Evolutionary conservation across 2,329 filamentous ascomycete species (phyloP), one percentile per base, ranked within the genome.

Genomic region (Tolypocladium tundrense): DNA sequence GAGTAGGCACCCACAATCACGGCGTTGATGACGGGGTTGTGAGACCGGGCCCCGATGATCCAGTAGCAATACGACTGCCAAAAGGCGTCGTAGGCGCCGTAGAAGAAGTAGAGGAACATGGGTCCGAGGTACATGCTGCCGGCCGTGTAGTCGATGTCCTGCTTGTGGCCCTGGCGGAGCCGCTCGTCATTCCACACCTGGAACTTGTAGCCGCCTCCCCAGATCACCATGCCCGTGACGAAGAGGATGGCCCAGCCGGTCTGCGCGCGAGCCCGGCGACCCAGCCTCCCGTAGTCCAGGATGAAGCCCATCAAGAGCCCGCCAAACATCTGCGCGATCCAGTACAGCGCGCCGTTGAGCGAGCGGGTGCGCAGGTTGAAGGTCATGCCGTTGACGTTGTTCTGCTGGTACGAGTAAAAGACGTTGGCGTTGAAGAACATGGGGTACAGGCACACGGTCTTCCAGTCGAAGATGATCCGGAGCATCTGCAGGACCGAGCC

Each of bases 21-120:
- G 19, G 77, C 77, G 0, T 73, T 70, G 11, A 70, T 64, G 0
- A 68, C 69, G 0, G 75, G 68, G 16, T 68, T 73, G 64, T 79
- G 76, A 24, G 72, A 75, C 59, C 71, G 69, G 1, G 76, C 73
- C 11, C 77, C 75, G 57, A 78, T 75, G 21, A 77, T 65, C 84
- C 84, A 87, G 74, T 87, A 87, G 55, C 83, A 81, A 61, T 75
- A 80, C 2, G 80, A 82, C 68, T 88, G 85, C 84, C 84, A 88
- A n/a, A 84, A 76, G 1, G 85, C 83, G 67, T 88, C 86, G 65
- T 84, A 87, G 61, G 83, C 79, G 43, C 86, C 86, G 67, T 88
- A 88, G 71, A 87, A 87, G 68, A 88, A 84, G 74, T 88, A 88
- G 16, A 88, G 73, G 64, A 88, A 82, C 65, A 88, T 86, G 10